Conservation (phyloP, 768 basidiomycete genomes). For the Daedalea quercina region DNA sequence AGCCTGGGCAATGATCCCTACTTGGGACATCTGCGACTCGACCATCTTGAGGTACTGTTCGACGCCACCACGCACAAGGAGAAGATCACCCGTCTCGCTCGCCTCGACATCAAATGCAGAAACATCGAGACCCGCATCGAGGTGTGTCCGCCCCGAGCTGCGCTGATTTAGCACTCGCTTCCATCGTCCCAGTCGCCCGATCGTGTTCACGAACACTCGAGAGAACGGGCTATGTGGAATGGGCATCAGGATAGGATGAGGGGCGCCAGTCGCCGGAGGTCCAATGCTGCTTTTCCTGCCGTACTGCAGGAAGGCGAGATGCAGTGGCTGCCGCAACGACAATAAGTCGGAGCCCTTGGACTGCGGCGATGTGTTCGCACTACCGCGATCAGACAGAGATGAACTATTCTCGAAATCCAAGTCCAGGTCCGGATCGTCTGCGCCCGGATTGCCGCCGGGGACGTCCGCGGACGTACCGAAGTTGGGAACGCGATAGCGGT, state of each 20-base stretch:
- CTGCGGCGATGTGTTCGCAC: background rate
- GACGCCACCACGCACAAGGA: conserved; percentile 55
- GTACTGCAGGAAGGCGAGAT: conserved; percentile 43
- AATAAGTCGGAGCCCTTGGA: conserved; percentile 31
- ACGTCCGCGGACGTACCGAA: background rate
- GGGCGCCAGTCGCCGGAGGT: conserved; percentile 26
- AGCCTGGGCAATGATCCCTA: background rate
- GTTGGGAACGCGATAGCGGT: background rate
- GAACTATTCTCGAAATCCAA: conserved; percentile 50
- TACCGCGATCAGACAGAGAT: background rate
- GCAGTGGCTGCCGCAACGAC: conserved; percentile 58
- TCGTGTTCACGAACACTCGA: conserved; percentile 72
- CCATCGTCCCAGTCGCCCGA: conserved; percentile 79
- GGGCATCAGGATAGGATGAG: conserved; percentile 40
- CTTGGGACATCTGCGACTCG: conserved; percentile 25
- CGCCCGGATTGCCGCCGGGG: conserved; percentile 22
- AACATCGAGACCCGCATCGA: conserved; percentile 39
- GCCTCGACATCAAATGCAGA: conserved; percentile 70
- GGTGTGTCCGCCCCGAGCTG: conserved; percentile 27
- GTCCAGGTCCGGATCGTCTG: conserved; percentile 65
- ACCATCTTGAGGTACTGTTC: conserved; percentile 61
- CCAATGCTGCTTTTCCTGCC: conserved; percentile 29
- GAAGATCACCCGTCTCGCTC: conserved; percentile 51
- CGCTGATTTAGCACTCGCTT: conserved; percentile 64
- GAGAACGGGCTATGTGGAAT: conserved; percentile 61